These are phyloP conservation scores for Scytalidium lignicola DNA, from an alignment of 2,329 filamentous ascomycete genomes.

Conservation along the genomic window DNA sequence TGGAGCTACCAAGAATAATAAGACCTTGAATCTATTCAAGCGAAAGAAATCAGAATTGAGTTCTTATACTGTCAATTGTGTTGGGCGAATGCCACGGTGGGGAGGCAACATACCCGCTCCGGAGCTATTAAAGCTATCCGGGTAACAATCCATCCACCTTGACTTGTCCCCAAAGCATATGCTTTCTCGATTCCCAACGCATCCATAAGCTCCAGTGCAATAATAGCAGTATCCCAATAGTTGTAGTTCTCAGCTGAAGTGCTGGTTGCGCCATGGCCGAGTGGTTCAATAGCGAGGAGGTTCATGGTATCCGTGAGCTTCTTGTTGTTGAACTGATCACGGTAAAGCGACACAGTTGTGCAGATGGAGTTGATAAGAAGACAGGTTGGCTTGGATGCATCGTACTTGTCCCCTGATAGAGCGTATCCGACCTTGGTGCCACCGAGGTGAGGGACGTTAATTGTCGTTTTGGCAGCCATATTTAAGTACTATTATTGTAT, in stretches of 20 bases:
- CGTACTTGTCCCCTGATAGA: constrained; percentile 32
- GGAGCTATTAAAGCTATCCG: constrained; percentile 47
- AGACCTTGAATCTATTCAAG: constrained; percentile 38
- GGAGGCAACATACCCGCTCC: constrained; percentile 38
- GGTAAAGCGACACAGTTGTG: constrained; percentile 41
- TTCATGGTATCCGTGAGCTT: constrained; percentile 38
- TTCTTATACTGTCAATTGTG: too few relatives aligned
- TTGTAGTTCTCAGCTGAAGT: constrained; percentile 43
- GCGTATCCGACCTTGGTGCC: constrained; percentile 40
- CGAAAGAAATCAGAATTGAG: background rate
- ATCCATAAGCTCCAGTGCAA: constrained; percentile 52
- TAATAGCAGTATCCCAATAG: constrained; percentile 48
- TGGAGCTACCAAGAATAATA: constrained; percentile 43
- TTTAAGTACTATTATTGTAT: background rate
- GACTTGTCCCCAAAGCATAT: constrained; percentile 46
- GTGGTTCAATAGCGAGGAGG: constrained; percentile 45
- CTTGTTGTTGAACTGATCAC: constrained; percentile 35
- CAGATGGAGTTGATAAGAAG: constrained; percentile 50
- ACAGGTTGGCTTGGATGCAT: constrained; percentile 45
- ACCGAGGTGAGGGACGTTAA: constrained; percentile 42
- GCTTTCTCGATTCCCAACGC: constrained; percentile 40
- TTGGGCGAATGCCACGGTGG: too few relatives aligned
- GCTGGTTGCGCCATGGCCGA: constrained; percentile 46
- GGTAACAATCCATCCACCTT: constrained; percentile 45
- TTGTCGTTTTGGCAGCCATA: constrained; percentile 14